Conservation (phyloP, 768 basidiomycete species). For the Suillus discolor region DNA sequence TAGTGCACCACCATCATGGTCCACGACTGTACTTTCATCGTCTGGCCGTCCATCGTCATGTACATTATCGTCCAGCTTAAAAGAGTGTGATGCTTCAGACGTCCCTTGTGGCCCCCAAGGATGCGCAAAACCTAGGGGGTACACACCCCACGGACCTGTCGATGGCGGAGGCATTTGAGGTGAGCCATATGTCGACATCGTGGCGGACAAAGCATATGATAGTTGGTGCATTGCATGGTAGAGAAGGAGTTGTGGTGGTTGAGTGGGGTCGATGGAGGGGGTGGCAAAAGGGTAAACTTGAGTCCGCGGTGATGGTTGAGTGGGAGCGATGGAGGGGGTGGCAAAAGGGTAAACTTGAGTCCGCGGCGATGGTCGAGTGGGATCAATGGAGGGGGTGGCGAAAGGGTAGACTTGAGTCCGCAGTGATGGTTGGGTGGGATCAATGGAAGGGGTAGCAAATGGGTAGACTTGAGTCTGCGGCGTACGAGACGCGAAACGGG, state of each 20-base stretch:
- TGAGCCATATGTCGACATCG: slow-evolving; percentile 27
- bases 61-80: slow-evolving; percentile 42
- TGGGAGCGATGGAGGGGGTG: slow-evolving; percentile 13
- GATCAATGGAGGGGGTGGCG: slow-evolving; percentile 19
- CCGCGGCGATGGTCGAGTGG: not conserved
- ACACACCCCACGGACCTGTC: slow-evolving; percentile 11
- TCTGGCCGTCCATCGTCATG: slow-evolving; percentile 13
- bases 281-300: slow-evolving; percentile 28
- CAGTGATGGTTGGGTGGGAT: no score
- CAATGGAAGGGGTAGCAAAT: slow-evolving; percentile 23
- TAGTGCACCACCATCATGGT: slow-evolving; percentile 26
- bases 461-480: slow-evolving; percentile 16
- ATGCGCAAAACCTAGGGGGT: slow-evolving; percentile 22
- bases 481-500: not conserved
- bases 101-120: slow-evolving; percentile 23
- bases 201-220: slow-evolving; percentile 39
- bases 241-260: slow-evolving; percentile 40
- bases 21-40: not conserved
- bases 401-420: slow-evolving; percentile 20
- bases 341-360: slow-evolving; percentile 24
- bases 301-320: not conserved
- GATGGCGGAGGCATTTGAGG: slow-evolving; percentile 2
- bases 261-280: slow-evolving; percentile 31
- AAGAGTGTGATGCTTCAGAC: slow-evolving; percentile 53
- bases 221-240: slow-evolving; percentile 45